Percentiles rank a stretch among this genome's conserved stretches.
These are phyloP conservation scores for Tolypocladium nubicola DNA, from an alignment of 2,329 filamentous ascomycete genomes.

Conservation along the genomic window DNA sequence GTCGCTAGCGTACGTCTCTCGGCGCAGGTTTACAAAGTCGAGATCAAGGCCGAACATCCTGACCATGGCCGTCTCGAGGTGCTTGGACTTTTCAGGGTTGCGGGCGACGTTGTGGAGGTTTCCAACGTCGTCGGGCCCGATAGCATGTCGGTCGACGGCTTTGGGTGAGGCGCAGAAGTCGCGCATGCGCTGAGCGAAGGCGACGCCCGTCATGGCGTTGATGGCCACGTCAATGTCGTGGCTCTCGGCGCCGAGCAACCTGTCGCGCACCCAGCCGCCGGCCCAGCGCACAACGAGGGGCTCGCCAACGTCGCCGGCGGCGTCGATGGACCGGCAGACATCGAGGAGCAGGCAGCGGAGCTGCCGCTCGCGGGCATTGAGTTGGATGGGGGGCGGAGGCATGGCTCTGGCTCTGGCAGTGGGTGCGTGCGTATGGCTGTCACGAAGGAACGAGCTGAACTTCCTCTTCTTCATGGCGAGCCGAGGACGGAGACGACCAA, in stretches of 20 bases:
- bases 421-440: constrained; percentile 1
- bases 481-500: background rate
- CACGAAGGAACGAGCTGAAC: constrained; percentile 15
- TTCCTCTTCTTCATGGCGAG: constrained; percentile 24
- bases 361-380: constrained; percentile 61
- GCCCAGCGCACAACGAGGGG: constrained; percentile 64
- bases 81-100: constrained; percentile 94
- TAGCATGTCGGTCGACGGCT: constrained; percentile 50
- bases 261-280: constrained; percentile 82
- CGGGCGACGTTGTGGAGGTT: constrained; percentile 79
- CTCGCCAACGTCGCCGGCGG: constrained; percentile 33
- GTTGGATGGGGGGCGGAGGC: constrained; percentile 26
- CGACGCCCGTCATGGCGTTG: constrained; percentile 72
- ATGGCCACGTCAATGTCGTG: constrained; percentile 81
- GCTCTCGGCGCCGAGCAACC: constrained; percentile 60
- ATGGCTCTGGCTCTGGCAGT: background rate
- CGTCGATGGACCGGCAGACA: constrained; percentile 56
- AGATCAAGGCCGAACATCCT: constrained; percentile 79
- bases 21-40: constrained; percentile 88
- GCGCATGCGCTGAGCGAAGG: constrained; percentile 60
- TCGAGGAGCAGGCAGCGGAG: constrained; percentile 71
- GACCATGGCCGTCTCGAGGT: constrained; percentile 84
- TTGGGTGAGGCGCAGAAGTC: constrained; percentile 54
- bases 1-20: constrained; percentile 82
- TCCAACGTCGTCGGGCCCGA: constrained; percentile 50